Percentiles rank a stretch among this genome's conserved stretches.
phyloP scores from a whole-genome alignment of 2,329 filamentous ascomycete genomes.

The Penicillium nordicum region DNA sequence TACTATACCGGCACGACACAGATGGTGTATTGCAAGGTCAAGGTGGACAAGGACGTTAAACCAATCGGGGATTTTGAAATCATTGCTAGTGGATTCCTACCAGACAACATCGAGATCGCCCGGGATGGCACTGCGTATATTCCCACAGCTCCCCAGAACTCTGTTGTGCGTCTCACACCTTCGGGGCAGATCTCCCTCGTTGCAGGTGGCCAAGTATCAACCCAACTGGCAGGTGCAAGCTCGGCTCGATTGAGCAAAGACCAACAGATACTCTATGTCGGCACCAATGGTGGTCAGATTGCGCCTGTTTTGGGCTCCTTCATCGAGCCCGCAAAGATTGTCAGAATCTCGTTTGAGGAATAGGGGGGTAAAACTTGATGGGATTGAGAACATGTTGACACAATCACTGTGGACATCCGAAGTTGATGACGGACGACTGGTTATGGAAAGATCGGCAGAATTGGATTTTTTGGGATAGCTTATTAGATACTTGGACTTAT shows the following conservation, averaged over 20 bases:
- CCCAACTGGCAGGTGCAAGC: constrained; percentile 21
- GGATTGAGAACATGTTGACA: background rate
- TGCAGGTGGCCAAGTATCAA: constrained; percentile 23
- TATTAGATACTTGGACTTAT: background rate
- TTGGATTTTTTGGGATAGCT: background rate
- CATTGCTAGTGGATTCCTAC: constrained; percentile 23
- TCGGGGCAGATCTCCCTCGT: constrained; percentile 21
- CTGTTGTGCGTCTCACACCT: constrained; percentile 21
- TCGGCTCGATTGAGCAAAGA: constrained; percentile 16
- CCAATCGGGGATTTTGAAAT: constrained; percentile 20
- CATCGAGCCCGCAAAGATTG: constrained; percentile 22
- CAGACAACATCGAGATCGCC: constrained; percentile 22
- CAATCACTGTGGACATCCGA: background rate
- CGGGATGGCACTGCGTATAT: constrained; percentile 21
- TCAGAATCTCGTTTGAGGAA: constrained; percentile 14
- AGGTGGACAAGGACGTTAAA: constrained; percentile 15
- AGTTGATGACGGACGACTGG: background rate
- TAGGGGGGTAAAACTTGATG: background rate
- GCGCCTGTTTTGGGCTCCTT: constrained; percentile 23
- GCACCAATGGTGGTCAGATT: constrained; percentile 24
- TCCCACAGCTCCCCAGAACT: constrained; percentile 25
- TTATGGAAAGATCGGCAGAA: background rate
- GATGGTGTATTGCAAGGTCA: constrained; percentile 22
- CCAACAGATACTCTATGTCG: constrained; percentile 21
- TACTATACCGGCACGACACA: constrained; percentile 25